phyloP scores from a whole-genome alignment of 2,329 filamentous ascomycete genomes.

The Microsporum audouinii region DNA sequence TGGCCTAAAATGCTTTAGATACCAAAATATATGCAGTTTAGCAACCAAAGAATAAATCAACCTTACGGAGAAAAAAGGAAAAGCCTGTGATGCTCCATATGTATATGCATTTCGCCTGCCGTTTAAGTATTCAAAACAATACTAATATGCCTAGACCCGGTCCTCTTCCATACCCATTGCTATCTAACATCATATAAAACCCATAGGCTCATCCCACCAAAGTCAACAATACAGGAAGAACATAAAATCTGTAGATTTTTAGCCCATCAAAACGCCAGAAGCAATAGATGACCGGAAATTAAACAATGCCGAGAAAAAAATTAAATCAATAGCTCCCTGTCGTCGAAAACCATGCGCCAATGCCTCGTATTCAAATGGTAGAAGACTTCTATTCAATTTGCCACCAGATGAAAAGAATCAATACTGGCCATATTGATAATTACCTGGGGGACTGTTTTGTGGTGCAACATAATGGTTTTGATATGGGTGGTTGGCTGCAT shows the following conservation, averaged over 20 bases:
- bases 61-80: background rate
- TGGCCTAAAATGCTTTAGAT: background rate
- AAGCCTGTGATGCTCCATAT: background rate
- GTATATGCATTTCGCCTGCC: background rate
- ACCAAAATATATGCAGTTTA: too few species aligned
- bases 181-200: background rate
- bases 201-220: too few species aligned
- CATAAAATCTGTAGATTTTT: background rate
- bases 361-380: background rate
- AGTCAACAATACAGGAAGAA: background rate
- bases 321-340: background rate
- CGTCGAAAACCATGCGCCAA: background rate
- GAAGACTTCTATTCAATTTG: background rate
- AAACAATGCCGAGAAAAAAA: background rate
- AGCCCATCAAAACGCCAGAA: background rate
- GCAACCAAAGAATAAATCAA: too few species aligned
- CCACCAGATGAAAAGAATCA: background rate
- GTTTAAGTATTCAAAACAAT: background rate
- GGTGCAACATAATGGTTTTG: slow-evolving; percentile 69
- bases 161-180: background rate
- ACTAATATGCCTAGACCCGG: background rate
- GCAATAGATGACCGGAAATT: background rate
- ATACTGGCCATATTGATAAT: slow-evolving; percentile 19
- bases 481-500: slow-evolving; percentile 66
- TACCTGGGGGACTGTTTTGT: slow-evolving; percentile 34